Evolutionary conservation across 2,329 filamentous ascomycete species (phyloP), one percentile per base, ranked within the genome.

Genomic region (Diplodia seriata): DNA sequence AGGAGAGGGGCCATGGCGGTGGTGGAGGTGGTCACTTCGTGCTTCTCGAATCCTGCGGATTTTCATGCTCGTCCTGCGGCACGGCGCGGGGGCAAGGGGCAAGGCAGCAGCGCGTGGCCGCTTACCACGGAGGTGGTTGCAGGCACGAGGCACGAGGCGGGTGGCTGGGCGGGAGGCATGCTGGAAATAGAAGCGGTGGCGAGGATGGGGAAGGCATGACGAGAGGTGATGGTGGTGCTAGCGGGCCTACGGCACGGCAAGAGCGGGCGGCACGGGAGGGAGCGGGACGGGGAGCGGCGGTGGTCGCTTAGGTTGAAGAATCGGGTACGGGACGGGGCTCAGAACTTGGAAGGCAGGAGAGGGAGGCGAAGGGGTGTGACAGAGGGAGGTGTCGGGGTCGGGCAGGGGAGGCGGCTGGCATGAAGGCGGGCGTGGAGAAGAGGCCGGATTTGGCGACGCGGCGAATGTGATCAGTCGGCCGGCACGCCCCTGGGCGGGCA

Each of bases 201-300:
- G 49, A 14, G 36, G 36, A 33, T 33, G 53, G 53, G 53, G 53
- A 38, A 55, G n/a, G 26, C 3, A 47, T 49, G 56, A 18, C 36
- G 57, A 61, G 23, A 26, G 26, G 40, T 47, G 12, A 40, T 15
- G 40, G 18, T 9, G 3, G 8, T 26, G 36, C 55, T 47, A 43
- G 20, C 40, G 59, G 43, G 31, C 59, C 43, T 38, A 49, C 59
- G 59, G 59, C 59, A 63, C 59, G 59, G 59, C 59, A 63, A 63
- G 59, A 63, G 59, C 59, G 59, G 59, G 59, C 59, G 59, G 59
- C 59, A 63, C 59, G 59, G 59, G 59, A 63, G 26, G 59, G 59
- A 63, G 59, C 43, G 59, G 59, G 47, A 63, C 59, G 47, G 59
- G 59, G 43, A 26, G 43, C 59, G 47, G 20, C n/a, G 51, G 40